Base-by-base conservation (phyloP, 371 early-diverging fungal genomes). In the Mucor lusitanicus region DNA sequence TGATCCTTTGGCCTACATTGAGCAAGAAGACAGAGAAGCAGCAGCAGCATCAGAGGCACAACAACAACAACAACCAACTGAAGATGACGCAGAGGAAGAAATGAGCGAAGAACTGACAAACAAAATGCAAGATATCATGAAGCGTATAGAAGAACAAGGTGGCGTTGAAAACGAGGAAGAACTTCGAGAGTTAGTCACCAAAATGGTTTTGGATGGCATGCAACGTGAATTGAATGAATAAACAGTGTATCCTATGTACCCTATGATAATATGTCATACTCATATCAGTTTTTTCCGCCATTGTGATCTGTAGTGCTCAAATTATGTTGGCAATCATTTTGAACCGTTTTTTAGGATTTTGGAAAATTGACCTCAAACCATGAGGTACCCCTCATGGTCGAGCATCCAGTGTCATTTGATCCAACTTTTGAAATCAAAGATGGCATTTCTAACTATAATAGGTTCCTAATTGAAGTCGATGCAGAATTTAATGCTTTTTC, bases 151-250 rank as follows among this genome's bases (percentile, higher is more conserved):
- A 61, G 80, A 74, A 46, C 72, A 79, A 65, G 80, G 74, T 13
- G 83, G 75, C 15, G 71, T 76, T 39, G 58, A 71, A 32, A 67
- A 80, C 64, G 83, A 82, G 62, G 83, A 82, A 33, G 77, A 79
- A 58, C 44, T 82, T 30, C 67, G 73, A 37, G 77, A 76, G 32
- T 60, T 75, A 57, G 83, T 82, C 0, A 71, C 78, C 3, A 78
- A 76, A 40, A 76, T 82, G 73, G 32, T 83, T 2, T 35, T 80
- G 32, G 79, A 78, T 27, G 74, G 73, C 59, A 70, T 81, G 64
- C 70, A 74, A 60, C 66, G 65, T 25, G 28, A 39, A 8, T 32
- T 55, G 8, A 21, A 60, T 32, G 61, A 57, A 62, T 61, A 60
- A 62, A 39, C 63, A 40, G 27, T 21, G 44, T 12, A 40, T 25